These are phyloP conservation scores for Suhomyces bribrorum DNA, from an alignment of 1,139 yeast species.

Conservation along the genomic window DNA sequence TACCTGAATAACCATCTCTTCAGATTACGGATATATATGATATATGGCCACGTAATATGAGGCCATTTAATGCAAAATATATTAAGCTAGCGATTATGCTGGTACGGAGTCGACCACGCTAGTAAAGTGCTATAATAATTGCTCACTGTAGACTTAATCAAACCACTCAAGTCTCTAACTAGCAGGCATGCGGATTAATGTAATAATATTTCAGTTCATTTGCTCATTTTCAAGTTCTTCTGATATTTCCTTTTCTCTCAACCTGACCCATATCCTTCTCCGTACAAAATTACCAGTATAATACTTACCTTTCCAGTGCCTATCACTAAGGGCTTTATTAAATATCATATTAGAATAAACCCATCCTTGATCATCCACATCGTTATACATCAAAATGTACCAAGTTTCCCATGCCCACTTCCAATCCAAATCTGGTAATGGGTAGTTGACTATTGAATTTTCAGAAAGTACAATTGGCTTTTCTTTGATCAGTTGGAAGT, in stretches of 20 bases:
- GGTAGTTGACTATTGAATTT: constrained; percentile 43
- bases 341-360: constrained; percentile 55
- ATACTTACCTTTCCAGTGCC: constrained; percentile 61
- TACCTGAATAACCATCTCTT: too few species aligned
- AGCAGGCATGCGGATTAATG: too few species aligned
- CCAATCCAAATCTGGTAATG: constrained; percentile 71
- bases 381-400: constrained; percentile 71
- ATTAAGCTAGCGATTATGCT: too few species aligned
- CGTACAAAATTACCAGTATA: constrained; percentile 58
- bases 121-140: too few species aligned
- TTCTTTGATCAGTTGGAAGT: constrained; percentile 40
- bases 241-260: constrained; percentile 22
- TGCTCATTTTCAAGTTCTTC: too few species aligned
- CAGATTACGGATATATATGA: too few species aligned
- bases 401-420: constrained; percentile 71
- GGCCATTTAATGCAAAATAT: too few species aligned
- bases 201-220: too few species aligned
- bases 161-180: too few species aligned
- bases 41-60: too few species aligned
- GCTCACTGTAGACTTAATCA: too few species aligned
- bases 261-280: constrained; percentile 61
- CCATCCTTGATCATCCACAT: constrained; percentile 82
- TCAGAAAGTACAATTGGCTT: constrained; percentile 28
- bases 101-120: too few species aligned
- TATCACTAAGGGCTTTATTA: constrained; percentile 42